Evolutionary conservation across 2,329 filamentous ascomycete genomes (phyloP).

Genomic region (Septoria petroselini): DNA sequence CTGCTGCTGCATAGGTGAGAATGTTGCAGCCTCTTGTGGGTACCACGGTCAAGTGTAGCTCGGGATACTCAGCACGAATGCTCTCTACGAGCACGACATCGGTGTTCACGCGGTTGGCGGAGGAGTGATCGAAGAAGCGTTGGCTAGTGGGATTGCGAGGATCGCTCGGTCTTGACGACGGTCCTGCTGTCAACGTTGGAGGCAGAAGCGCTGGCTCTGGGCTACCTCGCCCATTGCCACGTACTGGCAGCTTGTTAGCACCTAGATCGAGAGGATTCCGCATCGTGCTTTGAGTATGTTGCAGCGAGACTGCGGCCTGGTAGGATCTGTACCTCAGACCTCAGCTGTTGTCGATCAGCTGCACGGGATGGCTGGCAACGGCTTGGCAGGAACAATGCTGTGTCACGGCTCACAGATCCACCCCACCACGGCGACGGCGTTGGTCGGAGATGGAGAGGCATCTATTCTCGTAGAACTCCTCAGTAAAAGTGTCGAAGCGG

Average conservation of each 20-base stretch:
- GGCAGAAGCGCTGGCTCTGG: not conserved
- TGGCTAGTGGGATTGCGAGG: constrained; percentile 39
- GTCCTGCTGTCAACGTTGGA: constrained; percentile 23
- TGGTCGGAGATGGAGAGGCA: too few species aligned
- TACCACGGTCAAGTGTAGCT: constrained; percentile 45
- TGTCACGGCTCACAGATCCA: too few species aligned
- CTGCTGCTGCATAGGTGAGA: constrained; percentile 44
- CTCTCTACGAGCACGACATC: constrained; percentile 45
- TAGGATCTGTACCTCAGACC: too few species aligned
- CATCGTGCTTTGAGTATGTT: not conserved
- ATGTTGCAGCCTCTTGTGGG: constrained; percentile 40
- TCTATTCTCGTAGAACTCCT: too few species aligned
- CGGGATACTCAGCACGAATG: constrained; percentile 46
- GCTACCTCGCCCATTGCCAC: not conserved
- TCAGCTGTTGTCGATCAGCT: too few species aligned
- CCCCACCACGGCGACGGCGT: too few species aligned
- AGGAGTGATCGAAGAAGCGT: constrained; percentile 46
- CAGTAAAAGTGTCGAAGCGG: too few species aligned
- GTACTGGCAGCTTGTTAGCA: not conserved
- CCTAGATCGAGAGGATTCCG: constrained; percentile 4
- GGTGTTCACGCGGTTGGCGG: constrained; percentile 44
- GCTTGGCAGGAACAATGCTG: too few species aligned
- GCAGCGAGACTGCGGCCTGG: too few species aligned
- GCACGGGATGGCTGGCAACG: too few species aligned
- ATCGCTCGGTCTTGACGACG: constrained; percentile 12